Evolutionary conservation across 2,329 filamentous ascomycete species (phyloP).

Genomic region (Juglanconis sp.): DNA sequence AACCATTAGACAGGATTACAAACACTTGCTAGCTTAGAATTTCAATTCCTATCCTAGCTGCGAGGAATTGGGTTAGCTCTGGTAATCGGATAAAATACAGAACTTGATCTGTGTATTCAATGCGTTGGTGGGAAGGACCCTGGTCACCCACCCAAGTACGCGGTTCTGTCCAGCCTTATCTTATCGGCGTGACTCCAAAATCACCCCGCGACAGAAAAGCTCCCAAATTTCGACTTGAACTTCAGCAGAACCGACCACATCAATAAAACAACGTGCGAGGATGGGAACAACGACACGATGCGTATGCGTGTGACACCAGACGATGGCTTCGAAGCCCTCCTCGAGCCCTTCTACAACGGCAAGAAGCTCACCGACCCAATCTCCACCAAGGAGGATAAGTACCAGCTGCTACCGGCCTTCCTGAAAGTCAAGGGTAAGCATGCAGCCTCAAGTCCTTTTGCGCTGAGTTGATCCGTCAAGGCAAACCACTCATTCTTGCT

Average conservation of each 20-base stretch:
- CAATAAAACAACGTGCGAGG: background rate
- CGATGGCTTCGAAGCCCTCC: conserved; percentile 63
- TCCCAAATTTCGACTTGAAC: background rate
- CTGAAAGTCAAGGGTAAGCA: conserved; percentile 81
- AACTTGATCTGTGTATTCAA: too few species aligned
- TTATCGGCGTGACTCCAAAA: conserved; percentile 12
- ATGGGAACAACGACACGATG: conserved; percentile 37
- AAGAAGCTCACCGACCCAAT: conserved; percentile 65
- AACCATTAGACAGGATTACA: too few species aligned
- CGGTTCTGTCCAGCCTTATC: background rate
- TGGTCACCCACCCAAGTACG: too few species aligned
- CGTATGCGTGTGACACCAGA: conserved; percentile 43
- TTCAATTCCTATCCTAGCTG: too few species aligned
- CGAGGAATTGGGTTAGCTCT: too few species aligned
- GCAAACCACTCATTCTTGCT: background rate
- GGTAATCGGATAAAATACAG: too few species aligned
- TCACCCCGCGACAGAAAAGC: conserved; percentile 11
- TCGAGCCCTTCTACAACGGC: conserved; percentile 66
- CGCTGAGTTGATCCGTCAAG: background rate
- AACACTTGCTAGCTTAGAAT: too few species aligned
- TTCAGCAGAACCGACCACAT: background rate
- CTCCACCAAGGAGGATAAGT: conserved; percentile 77
- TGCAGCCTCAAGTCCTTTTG: background rate
- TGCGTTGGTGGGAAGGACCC: too few species aligned
- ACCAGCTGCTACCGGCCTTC: conserved; percentile 95